Percentiles rank a stretch among this genome's conserved stretches.
Conservation (phyloP, 768 basidiomycete species). For the Myochromella boudieri region DNA sequence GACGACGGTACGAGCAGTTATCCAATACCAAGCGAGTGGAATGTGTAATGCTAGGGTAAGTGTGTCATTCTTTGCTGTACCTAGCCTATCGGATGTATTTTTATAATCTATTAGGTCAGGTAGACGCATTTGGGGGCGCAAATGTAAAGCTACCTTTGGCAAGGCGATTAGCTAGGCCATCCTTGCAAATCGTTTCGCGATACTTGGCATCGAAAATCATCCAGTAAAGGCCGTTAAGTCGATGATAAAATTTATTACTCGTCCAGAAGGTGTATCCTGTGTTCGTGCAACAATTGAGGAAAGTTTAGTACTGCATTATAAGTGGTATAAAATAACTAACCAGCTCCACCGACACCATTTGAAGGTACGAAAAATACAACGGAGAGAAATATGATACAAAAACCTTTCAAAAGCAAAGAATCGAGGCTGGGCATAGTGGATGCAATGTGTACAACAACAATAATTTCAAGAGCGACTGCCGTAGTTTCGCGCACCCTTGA, state of each 20-base stretch:
- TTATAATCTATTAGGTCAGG: slow-evolving; percentile 32
- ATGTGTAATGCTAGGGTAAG: slow-evolving; percentile 26
- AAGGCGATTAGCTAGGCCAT: slow-evolving; percentile 32
- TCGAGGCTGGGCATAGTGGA: slow-evolving; percentile 18
- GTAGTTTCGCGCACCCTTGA: slow-evolving; percentile 21
- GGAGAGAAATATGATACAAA: slow-evolving; percentile 28
- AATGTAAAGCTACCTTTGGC: slow-evolving; percentile 24
- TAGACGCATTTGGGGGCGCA: not conserved
- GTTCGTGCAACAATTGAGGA: not conserved
- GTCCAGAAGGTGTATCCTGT: slow-evolving; percentile 45
- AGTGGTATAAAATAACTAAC: slow-evolving; percentile 20
- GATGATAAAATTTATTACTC: slow-evolving; percentile 32
- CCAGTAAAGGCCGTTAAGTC: slow-evolving; percentile 34
- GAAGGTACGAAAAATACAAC: slow-evolving; percentile 32
- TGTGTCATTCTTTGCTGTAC: slow-evolving; percentile 26
- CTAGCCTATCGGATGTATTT: slow-evolving; percentile 28
- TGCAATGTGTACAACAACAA: slow-evolving; percentile 22
- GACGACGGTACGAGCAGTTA: slow-evolving; percentile 24
- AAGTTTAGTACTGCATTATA: not conserved
- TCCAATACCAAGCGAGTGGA: slow-evolving; percentile 41
- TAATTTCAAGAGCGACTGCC: slow-evolving; percentile 25
- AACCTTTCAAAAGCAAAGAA: slow-evolving; percentile 22
- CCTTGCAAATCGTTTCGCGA: slow-evolving; percentile 34
- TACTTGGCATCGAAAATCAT: slow-evolving; percentile 37
- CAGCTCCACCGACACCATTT: slow-evolving; percentile 33